Percentiles rank a stretch among this genome's conserved stretches.
Evolutionary conservation across 73 alveolate species (phyloP).

Genomic region (Tetrahymena thermophila): DNA sequence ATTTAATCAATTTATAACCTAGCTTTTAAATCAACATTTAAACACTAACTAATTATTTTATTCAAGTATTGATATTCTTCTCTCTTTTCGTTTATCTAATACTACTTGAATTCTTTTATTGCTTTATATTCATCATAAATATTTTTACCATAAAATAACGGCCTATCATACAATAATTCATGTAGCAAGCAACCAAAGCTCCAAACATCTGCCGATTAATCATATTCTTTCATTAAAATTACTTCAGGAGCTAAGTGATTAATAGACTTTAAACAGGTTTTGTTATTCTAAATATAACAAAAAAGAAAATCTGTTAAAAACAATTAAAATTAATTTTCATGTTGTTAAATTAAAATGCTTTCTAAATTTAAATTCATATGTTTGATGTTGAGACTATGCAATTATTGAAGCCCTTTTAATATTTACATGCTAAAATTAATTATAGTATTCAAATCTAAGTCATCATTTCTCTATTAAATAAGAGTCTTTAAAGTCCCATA

Average conservation of each 20-base stretch:
- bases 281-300: not conserved
- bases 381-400: not conserved
- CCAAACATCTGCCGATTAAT: not conserved
- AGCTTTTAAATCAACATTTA: not conserved
- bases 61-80: not conserved
- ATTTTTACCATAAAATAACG: not conserved
- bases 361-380: not conserved
- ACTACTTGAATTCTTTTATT: not conserved
- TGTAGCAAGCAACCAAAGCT: not conserved
- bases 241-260: not conserved
- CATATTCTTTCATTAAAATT: not conserved
- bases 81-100: not conserved
- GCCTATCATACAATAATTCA: not conserved
- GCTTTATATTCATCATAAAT: not conserved
- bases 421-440: not conserved
- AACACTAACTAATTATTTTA: not conserved
- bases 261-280: not conserved
- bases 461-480: not conserved
- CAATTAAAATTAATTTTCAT: not conserved
- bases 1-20: not conserved
- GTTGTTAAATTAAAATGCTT: not conserved
- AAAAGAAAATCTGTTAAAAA: not conserved
- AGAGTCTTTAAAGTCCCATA: not conserved
- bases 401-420: not conserved
- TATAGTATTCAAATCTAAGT: not conserved